Base-by-base conservation (phyloP, 2,329 filamentous ascomycete species). In the Epichloe gansuensis region DNA sequence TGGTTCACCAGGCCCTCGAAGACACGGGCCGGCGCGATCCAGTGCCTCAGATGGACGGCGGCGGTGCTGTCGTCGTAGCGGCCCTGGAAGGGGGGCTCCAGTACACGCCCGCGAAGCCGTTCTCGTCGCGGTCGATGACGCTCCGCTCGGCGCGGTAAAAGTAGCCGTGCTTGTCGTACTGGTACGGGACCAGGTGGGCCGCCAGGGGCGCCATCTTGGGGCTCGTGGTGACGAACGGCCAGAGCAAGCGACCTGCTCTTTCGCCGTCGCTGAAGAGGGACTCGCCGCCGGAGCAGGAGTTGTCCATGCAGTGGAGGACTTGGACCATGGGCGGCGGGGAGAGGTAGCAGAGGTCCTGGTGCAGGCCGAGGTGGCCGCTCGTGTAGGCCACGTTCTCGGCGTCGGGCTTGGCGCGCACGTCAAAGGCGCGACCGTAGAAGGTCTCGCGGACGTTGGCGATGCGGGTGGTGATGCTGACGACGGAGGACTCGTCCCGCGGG, bases 351-450 rank as follows among this genome's bases (percentile, higher is more conserved):
- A 97, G 76, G 64, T 97, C 93, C 80, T 95, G 93, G 70, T 98
- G 93, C 47, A 96, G 82, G 15, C 87, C 87, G 1, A 97, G 80
- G 61, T 83, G 84, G 47, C 84, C 77, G 61, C 78, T 84, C 1
- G 91, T 96, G 69, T 97, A 89, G 9, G 93, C 91, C 4, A 96
- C 87, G 64, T 97, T 97, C 63, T 91, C 89, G 25, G 90, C 88
- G 51, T 87, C 67, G 1, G 85, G 84, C 50, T 94, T 85, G 3
- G 84, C 88, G 51, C 82, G 80, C 12, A 97, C 91, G 66, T 96
- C 86, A 82, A 90, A 97, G 0, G 89, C 95, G 59, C 77, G 74
- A 42, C 93, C 93, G 66, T 97, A 97, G 64, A 97, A 93, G 7
- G 90, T 93, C 60, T 89, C 82, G 61, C 89, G 85, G 27, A 96